Conservation (phyloP, 2,329 filamentous ascomycete species). For the Talaromyces piceae region DNA sequence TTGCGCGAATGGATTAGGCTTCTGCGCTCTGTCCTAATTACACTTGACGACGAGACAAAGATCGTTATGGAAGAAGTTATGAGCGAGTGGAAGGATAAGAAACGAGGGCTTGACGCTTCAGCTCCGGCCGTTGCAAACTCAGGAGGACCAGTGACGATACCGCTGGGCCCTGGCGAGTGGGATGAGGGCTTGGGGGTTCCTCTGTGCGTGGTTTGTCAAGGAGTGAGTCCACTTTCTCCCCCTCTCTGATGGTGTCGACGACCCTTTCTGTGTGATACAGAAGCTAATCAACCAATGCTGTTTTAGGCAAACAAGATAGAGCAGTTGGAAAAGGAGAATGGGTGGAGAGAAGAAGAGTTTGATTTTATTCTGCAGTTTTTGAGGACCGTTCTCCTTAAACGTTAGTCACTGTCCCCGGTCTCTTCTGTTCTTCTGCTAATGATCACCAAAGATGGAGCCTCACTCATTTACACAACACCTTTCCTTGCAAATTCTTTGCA, state of each 20-base stretch:
- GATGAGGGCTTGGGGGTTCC: conserved; percentile 81
- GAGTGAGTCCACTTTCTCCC: conserved; percentile 52
- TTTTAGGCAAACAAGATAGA: conserved; percentile 78
- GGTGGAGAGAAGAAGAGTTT: conserved; percentile 95
- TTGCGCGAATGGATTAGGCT: conserved; percentile 84
- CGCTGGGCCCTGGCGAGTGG: conserved; percentile 84
- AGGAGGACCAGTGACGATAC: conserved; percentile 63
- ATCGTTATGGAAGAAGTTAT: conserved; percentile 82
- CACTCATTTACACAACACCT: conserved; percentile 76
- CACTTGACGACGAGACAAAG: conserved; percentile 67
- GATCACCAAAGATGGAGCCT: conserved; percentile 60
- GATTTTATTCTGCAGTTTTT: conserved; percentile 92
- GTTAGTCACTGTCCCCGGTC: conserved; percentile 45
- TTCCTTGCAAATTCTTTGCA: conserved; percentile 70
- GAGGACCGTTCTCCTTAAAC: conserved; percentile 78
- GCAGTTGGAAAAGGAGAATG: conserved; percentile 75
- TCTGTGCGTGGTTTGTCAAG: conserved; percentile 91
- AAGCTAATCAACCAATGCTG: neutral
- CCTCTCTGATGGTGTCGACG: too few relatives aligned
- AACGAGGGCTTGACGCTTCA: conserved; percentile 49
- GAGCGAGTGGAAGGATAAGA: conserved; percentile 67
- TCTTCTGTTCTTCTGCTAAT: neutral
- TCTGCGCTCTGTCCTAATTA: conserved; percentile 66
- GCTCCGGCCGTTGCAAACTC: conserved; percentile 47
- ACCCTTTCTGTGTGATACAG: neutral